Base-by-base conservation (phyloP, 2,329 filamentous ascomycete species). In the Sporothrix brasiliensis region DNA sequence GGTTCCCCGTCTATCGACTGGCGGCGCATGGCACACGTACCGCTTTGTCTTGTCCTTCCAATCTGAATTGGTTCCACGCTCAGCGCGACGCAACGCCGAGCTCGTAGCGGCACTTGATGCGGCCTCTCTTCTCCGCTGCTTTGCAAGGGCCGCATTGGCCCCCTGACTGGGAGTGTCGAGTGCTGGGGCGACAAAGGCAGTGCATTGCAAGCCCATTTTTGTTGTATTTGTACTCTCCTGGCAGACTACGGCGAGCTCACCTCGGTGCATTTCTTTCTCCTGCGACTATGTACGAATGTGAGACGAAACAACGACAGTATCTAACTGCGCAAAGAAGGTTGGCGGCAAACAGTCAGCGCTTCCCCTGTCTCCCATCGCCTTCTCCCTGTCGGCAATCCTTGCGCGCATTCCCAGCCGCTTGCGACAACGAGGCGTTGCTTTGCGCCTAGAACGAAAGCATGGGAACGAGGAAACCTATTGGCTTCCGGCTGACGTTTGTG, bases 271-370 rank as follows among this genome's bases (percentile, higher is more conserved):
- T 16, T 4, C 30, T 13, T 52, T 41, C 7, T 14, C 47, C 30
- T 53, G 63, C 63, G 63, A 67, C 63, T 19, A 53, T 53, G 63
- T 53, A 41, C 63, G 24, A 41, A 52, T 41, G 50, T 67, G 65
- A 67, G 65, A 67, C 65, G 50, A 56, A 67, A 67, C 65, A 19
- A 34, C 34, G 34, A 34, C 1, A 7, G 34, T 34, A 34, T 34
- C 47, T 34, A 19, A n/a, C 49, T 24, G n/a, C 27, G 27, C n/a
- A 44, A 27, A 27, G 44, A 6, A 27, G 27, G 58, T 39, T 44
- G 65, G 65, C 65, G 65, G 65, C 50, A 67, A 67, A 44, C 34
- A 54, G 65, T 30, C n/a, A 13, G 65, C 65, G 65, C 50, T 54
- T 67, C 65, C 34, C 50, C 50, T 14, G 16, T 6, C 30, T 13